Evolutionary conservation across 805 yeast genomes (phyloP).

Genomic region (Zygotorulaspora florentina): DNA sequence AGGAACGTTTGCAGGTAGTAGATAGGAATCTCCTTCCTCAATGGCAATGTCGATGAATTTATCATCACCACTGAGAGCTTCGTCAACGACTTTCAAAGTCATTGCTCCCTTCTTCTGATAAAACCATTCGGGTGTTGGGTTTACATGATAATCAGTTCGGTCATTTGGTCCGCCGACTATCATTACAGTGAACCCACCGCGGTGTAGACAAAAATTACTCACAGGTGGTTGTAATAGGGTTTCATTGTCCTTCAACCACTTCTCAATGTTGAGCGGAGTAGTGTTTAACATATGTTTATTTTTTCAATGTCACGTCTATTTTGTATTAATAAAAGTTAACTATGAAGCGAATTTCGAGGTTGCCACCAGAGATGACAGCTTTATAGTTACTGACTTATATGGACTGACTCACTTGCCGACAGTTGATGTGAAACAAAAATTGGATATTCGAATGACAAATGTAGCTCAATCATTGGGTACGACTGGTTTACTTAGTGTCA

Average conservation of each 20-base stretch:
- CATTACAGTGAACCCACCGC: slow-evolving; percentile 93
- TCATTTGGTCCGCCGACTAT: slow-evolving; percentile 95
- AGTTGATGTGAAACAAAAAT: not conserved
- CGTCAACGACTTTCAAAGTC: slow-evolving; percentile 77
- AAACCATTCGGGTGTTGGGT: slow-evolving; percentile 93
- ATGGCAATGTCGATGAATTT: slow-evolving; percentile 70
- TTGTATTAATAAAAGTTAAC: not conserved
- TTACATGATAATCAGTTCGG: slow-evolving; percentile 87
- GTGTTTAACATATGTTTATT: slow-evolving; percentile 20
- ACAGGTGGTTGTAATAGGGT: slow-evolving; percentile 86
- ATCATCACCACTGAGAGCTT: slow-evolving; percentile 42
- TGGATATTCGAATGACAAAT: not conserved
- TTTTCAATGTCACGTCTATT: not conserved
- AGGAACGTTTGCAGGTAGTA: slow-evolving; percentile 80
- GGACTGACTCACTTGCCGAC: not conserved
- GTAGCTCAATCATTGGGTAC: not conserved
- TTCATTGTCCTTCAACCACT: slow-evolving; percentile 76
- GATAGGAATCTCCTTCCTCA: slow-evolving; percentile 81
- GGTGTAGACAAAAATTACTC: slow-evolving; percentile 81
- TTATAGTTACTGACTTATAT: not conserved
- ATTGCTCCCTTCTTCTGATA: slow-evolving; percentile 82
- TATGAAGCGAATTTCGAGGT: not conserved
- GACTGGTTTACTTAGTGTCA: not conserved
- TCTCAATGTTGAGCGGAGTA: slow-evolving; percentile 66
- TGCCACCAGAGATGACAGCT: not conserved